These are phyloP conservation scores for Cucurbitaria berberidis DNA, from an alignment of 2,329 filamentous ascomycete species.

Conservation along the genomic window DNA sequence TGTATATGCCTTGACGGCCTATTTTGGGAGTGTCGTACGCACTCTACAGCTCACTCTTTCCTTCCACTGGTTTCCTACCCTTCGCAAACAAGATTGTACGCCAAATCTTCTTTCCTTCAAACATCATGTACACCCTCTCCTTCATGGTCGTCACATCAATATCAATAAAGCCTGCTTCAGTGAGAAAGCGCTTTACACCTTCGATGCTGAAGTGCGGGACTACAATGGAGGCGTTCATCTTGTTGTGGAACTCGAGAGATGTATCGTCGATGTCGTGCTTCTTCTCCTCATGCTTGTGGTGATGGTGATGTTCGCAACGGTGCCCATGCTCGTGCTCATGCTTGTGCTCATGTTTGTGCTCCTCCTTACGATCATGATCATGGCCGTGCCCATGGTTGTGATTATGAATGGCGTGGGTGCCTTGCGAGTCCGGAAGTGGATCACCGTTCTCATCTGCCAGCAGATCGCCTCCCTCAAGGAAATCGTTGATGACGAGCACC, in stretches of 20 bases:
- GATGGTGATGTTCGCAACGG: slow-evolving; percentile 7
- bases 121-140: slow-evolving; percentile 57
- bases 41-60: slow-evolving; percentile 35
- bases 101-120: slow-evolving; percentile 47
- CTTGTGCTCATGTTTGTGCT: slow-evolving; percentile 18
- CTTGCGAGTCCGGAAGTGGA: slow-evolving; percentile 28
- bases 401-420: slow-evolving; percentile 31
- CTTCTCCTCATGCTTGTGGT: slow-evolving; percentile 12
- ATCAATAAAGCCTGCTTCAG: slow-evolving; percentile 63
- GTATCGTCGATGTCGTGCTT: slow-evolving; percentile 13
- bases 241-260: slow-evolving; percentile 16
- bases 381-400: slow-evolving; percentile 32
- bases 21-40: background rate
- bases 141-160: slow-evolving; percentile 65
- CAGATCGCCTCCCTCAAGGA: slow-evolving; percentile 61
- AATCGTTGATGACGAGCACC: slow-evolving; percentile 71
- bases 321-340: slow-evolving; percentile 17
- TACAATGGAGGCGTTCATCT: slow-evolving; percentile 62
- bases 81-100: slow-evolving; percentile 60
- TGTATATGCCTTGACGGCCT: background rate
- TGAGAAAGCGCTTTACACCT: slow-evolving; percentile 66
- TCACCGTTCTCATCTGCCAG: slow-evolving; percentile 35
- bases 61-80: slow-evolving; percentile 51
- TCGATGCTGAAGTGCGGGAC: slow-evolving; percentile 70
- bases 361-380: slow-evolving; percentile 22